phyloP scores from a whole-genome alignment of 1,139 yeast genomes.

The Ashbya aceris region DNA sequence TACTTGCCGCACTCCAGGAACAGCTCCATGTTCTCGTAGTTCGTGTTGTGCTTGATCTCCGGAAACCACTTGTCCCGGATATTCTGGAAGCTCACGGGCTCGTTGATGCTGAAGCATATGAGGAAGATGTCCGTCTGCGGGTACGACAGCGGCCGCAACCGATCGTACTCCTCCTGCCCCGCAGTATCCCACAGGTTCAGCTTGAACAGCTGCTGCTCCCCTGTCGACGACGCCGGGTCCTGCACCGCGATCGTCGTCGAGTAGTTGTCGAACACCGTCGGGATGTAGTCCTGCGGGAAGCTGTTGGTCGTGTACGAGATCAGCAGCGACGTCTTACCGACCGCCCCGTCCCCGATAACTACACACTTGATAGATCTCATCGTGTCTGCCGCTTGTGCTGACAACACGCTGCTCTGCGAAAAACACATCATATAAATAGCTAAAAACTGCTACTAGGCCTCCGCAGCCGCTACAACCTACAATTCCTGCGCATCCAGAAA shows the following conservation, averaged over 20 bases:
- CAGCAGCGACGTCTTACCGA: constrained; percentile 84
- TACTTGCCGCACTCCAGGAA: constrained; percentile 31
- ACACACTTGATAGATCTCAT: constrained; percentile 94
- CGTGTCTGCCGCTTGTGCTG: constrained; percentile 2
- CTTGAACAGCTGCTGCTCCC: constrained; percentile 53
- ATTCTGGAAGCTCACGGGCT: constrained; percentile 73
- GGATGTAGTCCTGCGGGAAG: constrained; percentile 91
- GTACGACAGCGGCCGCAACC: constrained; percentile 82
- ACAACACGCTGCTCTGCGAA: too few relatives aligned
- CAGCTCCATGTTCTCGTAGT: constrained; percentile 37
- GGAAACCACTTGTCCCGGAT: constrained; percentile 76
- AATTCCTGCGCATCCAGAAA: too few relatives aligned
- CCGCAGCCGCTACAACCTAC: too few relatives aligned
- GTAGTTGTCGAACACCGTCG: constrained; percentile 87
- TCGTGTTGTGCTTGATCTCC: constrained; percentile 79
- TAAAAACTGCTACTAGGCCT: too few relatives aligned
- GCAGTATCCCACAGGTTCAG: constrained; percentile 97
- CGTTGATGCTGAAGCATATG: constrained; percentile 78
- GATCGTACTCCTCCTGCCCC: constrained; percentile 89
- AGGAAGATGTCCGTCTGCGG: constrained; percentile 89
- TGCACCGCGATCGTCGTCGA: constrained; percentile 65
- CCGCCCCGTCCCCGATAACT: constrained; percentile 95
- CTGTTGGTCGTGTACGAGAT: constrained; percentile 89
- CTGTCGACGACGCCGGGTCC: constrained; percentile 48
- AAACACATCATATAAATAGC: too few relatives aligned